Base-by-base conservation (phyloP, 164 flowering plant genomes). In the Aristolochia fimbriata region DNA sequence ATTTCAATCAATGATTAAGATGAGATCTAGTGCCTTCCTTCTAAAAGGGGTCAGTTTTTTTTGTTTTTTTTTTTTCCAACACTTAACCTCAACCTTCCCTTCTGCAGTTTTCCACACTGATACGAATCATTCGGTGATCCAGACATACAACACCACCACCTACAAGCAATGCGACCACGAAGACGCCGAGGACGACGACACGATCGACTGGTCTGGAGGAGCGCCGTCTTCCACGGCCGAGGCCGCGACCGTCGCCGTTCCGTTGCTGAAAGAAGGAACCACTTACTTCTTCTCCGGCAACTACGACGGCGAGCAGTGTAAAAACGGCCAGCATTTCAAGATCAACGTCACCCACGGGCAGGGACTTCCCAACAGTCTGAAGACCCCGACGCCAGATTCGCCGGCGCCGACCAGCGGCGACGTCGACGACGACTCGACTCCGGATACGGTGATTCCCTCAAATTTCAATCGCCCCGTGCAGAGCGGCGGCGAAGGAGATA, bases 271-370 rank as follows among this genome's bases (percentile, higher is more conserved):
- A 68, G 83, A 83, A 59, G 99, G 99, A 30, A 48, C 62, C 59
- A 78, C 70, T 0, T 93, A 86, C 55, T 93, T 93, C 72, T 93
- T 90, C 65, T 93, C 99, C 0, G 73, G 89, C 11, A 80, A 86
- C 30, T 93, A 87, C 52, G 99, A 93, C 20, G 97, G 99, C 0
- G 87, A 84, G 19, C 99, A 93, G 61, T 93, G 99, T 72, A 48
- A 62, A 58, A 66, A 78, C 24, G 99, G 97, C 0, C 96, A 87
- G 61, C 88, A 64, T 30, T 88, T 93, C 69, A 70, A 73, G 30
- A 79, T 93, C 22, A 81, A 85, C 37, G 99, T 93, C 22, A 75
- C 85, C 12, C 80, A 82, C 57, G 99, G 99, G 0, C 69, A 74
- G 59, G 97, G 99, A 15, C 60, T 90, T 67, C 99, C 92, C 0